Evolutionary conservation across 129 eudicot genomes (phyloP).

Genomic region (Lonicera japonica): DNA sequence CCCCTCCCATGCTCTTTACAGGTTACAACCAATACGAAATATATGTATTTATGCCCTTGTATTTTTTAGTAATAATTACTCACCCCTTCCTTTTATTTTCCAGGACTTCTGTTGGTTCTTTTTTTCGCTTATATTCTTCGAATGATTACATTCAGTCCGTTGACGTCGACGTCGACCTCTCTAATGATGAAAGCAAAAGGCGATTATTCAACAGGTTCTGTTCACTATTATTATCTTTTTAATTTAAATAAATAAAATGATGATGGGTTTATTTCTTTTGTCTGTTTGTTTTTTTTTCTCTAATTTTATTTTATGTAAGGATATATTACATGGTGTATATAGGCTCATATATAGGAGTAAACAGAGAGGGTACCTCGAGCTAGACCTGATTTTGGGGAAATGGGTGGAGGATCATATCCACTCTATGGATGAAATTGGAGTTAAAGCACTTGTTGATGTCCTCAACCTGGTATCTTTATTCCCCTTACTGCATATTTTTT

Average conservation of each 20-base stretch:
- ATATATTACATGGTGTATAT: slow-evolving; percentile 7
- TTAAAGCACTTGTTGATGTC: slow-evolving; percentile 68
- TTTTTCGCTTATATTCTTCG: slow-evolving; percentile 37
- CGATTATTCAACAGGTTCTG: slow-evolving; percentile 50
- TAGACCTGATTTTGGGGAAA: slow-evolving; percentile 77
- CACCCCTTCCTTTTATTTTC: neutral
- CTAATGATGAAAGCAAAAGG: slow-evolving; percentile 67
- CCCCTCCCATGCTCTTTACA: slow-evolving; percentile 19
- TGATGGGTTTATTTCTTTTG: neutral
- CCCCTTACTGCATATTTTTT: neutral
- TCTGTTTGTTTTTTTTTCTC: neutral
- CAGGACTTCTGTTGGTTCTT: slow-evolving; percentile 37
- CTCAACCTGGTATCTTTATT: slow-evolving; percentile 60
- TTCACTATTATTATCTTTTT: neutral
- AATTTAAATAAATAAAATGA: neutral
- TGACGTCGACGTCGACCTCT: slow-evolving; percentile 53
- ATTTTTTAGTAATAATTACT: neutral
- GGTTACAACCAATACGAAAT: slow-evolving; percentile 10
- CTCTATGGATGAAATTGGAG: slow-evolving; percentile 70
- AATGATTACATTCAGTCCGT: slow-evolving; percentile 14
- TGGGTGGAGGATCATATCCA: slow-evolving; percentile 83
- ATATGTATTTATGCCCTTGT: neutral
- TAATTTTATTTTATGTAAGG: neutral
- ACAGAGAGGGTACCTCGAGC: slow-evolving; percentile 92
- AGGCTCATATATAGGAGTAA: slow-evolving; percentile 93